Percentiles rank a stretch among this genome's conserved stretches.
phyloP scores from a whole-genome alignment of 2,329 filamentous ascomycete species.

The Exophiala sp. region DNA sequence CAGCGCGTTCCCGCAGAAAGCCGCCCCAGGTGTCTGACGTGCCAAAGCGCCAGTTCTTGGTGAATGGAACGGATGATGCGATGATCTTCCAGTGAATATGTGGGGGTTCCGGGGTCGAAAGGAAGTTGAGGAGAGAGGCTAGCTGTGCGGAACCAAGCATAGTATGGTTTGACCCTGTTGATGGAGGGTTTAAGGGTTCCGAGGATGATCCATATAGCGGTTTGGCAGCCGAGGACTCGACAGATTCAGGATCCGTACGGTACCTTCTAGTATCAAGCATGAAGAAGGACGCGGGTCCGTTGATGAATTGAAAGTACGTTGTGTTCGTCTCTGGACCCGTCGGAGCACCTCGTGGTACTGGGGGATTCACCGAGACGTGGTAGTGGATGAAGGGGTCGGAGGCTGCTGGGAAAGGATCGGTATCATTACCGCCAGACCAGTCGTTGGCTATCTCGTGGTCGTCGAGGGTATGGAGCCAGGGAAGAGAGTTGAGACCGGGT shows the following conservation, averaged over 20 bases:
- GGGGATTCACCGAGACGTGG: conserved; percentile 78
- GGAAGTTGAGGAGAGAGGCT: conserved; percentile 69
- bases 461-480: conserved; percentile 95
- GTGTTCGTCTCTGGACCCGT: conserved; percentile 46
- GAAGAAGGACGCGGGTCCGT: conserved; percentile 91
- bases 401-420: conserved; percentile 71
- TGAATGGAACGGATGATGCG: conserved; percentile 85
- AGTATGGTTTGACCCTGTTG: conserved; percentile 52
- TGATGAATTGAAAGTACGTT: conserved; percentile 83
- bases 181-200: conserved; percentile 24
- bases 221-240: conserved; percentile 8
- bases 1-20: conserved; percentile 71
- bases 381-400: conserved; percentile 83
- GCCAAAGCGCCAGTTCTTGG: conserved; percentile 93
- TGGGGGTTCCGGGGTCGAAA: conserved; percentile 63
- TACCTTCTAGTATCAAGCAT: conserved; percentile 88
- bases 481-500: conserved; percentile 67
- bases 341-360: conserved; percentile 51
- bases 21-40: conserved; percentile 90
- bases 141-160: conserved; percentile 82
- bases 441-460: conserved; percentile 97
- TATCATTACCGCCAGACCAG: conserved; percentile 71
- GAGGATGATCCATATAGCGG: conserved; percentile 12
- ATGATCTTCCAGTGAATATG: conserved; percentile 92
- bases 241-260: conserved; percentile 49